These are phyloP conservation scores for Teratosphaeria viscida DNA, from an alignment of 2,329 filamentous ascomycete species.

Conservation along the genomic window DNA sequence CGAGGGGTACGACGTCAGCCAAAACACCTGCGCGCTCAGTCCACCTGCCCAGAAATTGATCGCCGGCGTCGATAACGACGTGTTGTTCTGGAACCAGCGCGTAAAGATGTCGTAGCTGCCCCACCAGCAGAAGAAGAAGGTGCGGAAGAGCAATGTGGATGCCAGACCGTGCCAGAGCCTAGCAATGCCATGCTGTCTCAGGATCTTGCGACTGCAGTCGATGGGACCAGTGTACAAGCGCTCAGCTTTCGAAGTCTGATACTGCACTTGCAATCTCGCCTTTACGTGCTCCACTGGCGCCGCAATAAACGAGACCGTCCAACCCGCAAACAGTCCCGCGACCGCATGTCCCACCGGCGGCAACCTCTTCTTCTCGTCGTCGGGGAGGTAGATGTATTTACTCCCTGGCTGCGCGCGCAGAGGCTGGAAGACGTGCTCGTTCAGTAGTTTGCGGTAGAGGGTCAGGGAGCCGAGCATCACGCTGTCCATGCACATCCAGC, in stretches of 20 bases:
- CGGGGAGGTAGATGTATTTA: conserved; percentile 15
- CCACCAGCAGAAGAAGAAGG: conserved; percentile 99
- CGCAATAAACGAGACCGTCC: conserved; percentile 84
- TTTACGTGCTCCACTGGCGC: conserved; percentile 94
- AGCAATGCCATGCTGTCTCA: conserved; percentile 55
- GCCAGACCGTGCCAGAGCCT: conserved; percentile 79
- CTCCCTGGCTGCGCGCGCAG: conserved; percentile 13
- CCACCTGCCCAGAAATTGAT: conserved; percentile 98
- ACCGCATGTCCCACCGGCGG: conserved; percentile 74
- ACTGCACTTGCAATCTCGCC: conserved; percentile 87
- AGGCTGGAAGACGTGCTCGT: conserved; percentile 66
- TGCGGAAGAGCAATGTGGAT: conserved; percentile 79
- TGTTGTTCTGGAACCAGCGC: conserved; percentile 54
- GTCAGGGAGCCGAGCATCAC: conserved; percentile 87
- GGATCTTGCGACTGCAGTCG: conserved; percentile 65
- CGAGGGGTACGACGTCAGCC: conserved; percentile 81
- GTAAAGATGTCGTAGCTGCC: conserved; percentile 83
- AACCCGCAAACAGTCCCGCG: conserved; percentile 76
- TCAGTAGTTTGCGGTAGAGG: conserved; percentile 74
- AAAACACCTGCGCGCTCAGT: conserved; percentile 85
- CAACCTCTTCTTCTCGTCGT: conserved; percentile 40
- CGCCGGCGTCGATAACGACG: conserved; percentile 60
- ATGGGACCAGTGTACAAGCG: conserved; percentile 77
- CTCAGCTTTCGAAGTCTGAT: conserved; percentile 65
- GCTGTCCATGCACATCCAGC: conserved; percentile 98